These are phyloP conservation scores for Mortierella sp. DNA, from an alignment of 371 early-diverging fungal genomes.

Conservation along the genomic window DNA sequence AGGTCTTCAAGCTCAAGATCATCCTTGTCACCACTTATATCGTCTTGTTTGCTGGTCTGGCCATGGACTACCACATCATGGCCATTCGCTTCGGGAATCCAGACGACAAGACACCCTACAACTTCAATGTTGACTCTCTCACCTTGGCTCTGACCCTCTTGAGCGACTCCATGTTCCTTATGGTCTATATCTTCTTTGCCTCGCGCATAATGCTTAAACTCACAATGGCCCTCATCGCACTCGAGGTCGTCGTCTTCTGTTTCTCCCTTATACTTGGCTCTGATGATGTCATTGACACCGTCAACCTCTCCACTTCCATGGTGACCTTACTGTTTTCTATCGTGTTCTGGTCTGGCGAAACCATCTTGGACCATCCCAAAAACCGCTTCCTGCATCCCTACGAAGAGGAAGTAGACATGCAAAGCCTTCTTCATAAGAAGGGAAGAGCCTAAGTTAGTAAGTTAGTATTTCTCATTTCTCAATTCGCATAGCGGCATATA, in stretches of 20 bases:
- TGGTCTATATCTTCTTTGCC: background rate
- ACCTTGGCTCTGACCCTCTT: constrained; percentile 4
- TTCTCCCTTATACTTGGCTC: background rate
- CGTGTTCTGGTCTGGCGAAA: constrained; percentile 4
- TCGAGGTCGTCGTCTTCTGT: background rate
- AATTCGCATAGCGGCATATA: too few species aligned
- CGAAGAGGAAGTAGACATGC: constrained; percentile 4
- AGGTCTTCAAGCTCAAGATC: constrained; percentile 1
- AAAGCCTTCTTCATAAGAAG: background rate
- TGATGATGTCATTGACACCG: constrained; percentile 5
- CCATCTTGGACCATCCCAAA: background rate
- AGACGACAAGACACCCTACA: background rate
- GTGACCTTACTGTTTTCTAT: background rate
- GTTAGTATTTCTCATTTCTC: too few species aligned
- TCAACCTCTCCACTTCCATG: constrained; percentile 3
- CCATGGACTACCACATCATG: constrained; percentile 4
- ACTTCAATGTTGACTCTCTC: background rate
- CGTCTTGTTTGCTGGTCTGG: background rate
- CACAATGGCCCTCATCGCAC: background rate
- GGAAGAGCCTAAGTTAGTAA: too few species aligned
- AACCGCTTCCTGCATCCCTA: background rate
- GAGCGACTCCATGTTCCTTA: constrained; percentile 4
- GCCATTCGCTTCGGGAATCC: constrained; percentile 8
- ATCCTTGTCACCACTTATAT: background rate
- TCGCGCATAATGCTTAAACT: background rate